These are phyloP conservation scores for Capsicum rhomboideum DNA, from an alignment of 257 asterid species.

Conservation along the genomic window DNA sequence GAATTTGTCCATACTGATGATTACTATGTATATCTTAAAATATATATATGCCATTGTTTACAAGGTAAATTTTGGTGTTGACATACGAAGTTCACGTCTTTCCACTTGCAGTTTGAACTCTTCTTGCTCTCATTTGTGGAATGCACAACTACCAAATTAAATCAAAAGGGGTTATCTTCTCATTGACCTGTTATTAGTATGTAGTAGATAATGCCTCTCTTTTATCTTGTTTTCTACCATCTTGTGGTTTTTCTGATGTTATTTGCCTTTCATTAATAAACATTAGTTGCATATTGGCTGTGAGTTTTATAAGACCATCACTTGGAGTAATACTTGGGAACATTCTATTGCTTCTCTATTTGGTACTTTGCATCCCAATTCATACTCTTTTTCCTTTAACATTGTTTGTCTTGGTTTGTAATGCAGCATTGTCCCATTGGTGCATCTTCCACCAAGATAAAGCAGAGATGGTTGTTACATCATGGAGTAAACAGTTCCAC, in stretches of 20 bases:
- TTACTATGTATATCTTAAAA: too few relatives aligned
- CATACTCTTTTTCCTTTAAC: not conserved
- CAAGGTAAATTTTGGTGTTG: not conserved
- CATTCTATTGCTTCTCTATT: not conserved
- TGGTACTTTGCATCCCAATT: not conserved
- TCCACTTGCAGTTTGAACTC: not conserved
- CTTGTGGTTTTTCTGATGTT: not conserved
- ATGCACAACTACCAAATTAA: not conserved
- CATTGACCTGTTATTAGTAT: not conserved
- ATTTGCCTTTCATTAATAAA: not conserved
- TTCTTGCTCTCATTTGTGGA: not conserved
- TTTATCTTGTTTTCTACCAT: not conserved
- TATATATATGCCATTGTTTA: too few relatives aligned
- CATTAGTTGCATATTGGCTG: not conserved
- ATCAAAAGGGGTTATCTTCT: not conserved
- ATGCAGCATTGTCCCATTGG: slow-evolving; percentile 88
- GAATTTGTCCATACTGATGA: not conserved
- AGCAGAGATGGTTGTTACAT: slow-evolving; percentile 73
- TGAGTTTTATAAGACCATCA: not conserved
- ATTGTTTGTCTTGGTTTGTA: slow-evolving; percentile 31
- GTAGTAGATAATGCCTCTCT: not conserved
- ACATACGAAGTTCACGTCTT: not conserved
- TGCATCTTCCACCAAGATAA: slow-evolving; percentile 90
- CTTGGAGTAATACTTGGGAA: not conserved
- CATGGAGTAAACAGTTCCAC: slow-evolving; percentile 87